Evolutionary conservation across 805 yeast species (phyloP), one percentile per base, ranked within the genome.

Genomic region (Kurtzmaniella fragi): DNA sequence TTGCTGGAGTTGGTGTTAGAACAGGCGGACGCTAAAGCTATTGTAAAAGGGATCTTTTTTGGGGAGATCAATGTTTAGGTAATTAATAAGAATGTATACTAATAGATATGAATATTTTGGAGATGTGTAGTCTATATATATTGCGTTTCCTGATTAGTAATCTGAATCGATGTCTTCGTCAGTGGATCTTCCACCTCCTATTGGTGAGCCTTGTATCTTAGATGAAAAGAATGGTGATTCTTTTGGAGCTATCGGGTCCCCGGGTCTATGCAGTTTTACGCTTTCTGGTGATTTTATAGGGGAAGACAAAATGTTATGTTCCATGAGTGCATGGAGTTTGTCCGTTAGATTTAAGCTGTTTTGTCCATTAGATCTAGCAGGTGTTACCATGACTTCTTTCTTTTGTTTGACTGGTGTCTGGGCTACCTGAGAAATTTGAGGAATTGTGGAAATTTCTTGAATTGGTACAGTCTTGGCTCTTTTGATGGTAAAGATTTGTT

Each of bases 1-100:
- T 62, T 88, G 39, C 70, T 84, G 1, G 61, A 70, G 5, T 63
- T 61, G 20, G 66, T 87, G 2, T 47, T 71, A 13, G 64, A 69
- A 29, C 71, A 75, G 42, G 57, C 61, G 3, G 69, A 75, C 53
- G 77, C 79, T 2, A 66, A 61, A 43, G 71, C 64, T 32, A 66
- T 84, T 11, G 71, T 71, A 23, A 67, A 76, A 43, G 89, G 89
- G 5, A 73, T 86, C 9, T 84, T 84, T 56, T 82, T 84, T 54
- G 95, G 91, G 7, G 90, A 82, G 49, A 34, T 58, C 4, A 47
- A 46, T 40, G 47, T 51, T 33, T 58, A 46, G 42, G 13, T 31
- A 14, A 17, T 20, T 20, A 20, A 20, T 5, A 20, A 20, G 8
- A 20, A 20, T 20, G 25, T 20, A 20, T 20, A 20, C 34, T 28